Conservation (phyloP, 257 asterid species). For the Capsicum baccatum region DNA sequence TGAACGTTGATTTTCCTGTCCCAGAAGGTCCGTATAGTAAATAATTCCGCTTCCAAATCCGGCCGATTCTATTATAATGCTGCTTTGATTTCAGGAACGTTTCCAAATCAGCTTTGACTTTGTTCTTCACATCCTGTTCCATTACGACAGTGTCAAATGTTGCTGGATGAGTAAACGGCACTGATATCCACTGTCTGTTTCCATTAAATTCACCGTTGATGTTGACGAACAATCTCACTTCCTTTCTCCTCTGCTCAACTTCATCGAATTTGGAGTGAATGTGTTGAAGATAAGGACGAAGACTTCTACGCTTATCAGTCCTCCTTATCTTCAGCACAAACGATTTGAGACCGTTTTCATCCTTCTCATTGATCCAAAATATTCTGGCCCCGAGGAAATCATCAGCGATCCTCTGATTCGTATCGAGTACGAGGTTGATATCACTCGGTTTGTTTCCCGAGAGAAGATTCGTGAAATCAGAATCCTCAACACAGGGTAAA, state of each 20-base stretch:
- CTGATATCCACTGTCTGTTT: slow-evolving; percentile 73
- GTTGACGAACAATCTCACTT: slow-evolving; percentile 67
- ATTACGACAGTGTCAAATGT: slow-evolving; percentile 79
- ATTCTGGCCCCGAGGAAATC: slow-evolving; percentile 75
- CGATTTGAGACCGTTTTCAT: slow-evolving; percentile 43
- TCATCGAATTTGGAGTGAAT: slow-evolving; percentile 70
- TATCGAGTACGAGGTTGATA: slow-evolving; percentile 64
- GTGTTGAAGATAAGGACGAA: slow-evolving; percentile 75
- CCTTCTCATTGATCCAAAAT: slow-evolving; percentile 57
- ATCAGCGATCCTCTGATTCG: slow-evolving; percentile 60
- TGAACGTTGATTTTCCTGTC: slow-evolving; percentile 83
- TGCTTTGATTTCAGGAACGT: slow-evolving; percentile 73
- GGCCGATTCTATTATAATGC: slow-evolving; percentile 77
- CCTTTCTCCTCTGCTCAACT: slow-evolving; percentile 67
- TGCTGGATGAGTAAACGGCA: slow-evolving; percentile 82
- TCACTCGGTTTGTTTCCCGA: slow-evolving; percentile 68
- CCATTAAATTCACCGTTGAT: slow-evolving; percentile 48
- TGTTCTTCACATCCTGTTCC: slow-evolving; percentile 81
- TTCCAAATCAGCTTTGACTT: slow-evolving; percentile 76
- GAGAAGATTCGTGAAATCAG: slow-evolving; percentile 79
- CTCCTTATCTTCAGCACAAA: slow-evolving; percentile 65
- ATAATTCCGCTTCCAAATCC: slow-evolving; percentile 91
- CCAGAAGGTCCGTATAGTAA: slow-evolving; percentile 79
- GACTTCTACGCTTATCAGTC: slow-evolving; percentile 68
- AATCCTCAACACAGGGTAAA: slow-evolving; percentile 67